Conservation (phyloP, 2,329 filamentous ascomycete species). For the Sphaerulina vaccinii region DNA sequence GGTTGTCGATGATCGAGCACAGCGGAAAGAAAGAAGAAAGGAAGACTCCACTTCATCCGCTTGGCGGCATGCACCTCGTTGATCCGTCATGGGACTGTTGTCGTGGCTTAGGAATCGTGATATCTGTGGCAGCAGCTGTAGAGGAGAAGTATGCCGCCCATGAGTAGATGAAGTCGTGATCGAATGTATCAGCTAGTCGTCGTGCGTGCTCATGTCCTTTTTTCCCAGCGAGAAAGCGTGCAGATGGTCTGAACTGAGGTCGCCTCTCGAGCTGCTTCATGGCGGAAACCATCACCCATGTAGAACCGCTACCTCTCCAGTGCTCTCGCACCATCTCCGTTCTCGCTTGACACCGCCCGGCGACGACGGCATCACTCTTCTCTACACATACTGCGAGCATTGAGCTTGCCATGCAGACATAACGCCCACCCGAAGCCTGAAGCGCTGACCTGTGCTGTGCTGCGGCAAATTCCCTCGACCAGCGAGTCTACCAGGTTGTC, state of each 20-base stretch:
- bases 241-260: too few species aligned
- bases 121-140: background rate
- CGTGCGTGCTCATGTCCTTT: background rate
- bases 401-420: conserved; percentile 8
- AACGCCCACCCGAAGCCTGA: conserved; percentile 3
- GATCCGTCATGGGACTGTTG: background rate
- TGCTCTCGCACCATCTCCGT: too few species aligned
- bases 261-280: too few species aligned
- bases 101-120: too few species aligned
- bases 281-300: too few species aligned
- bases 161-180: background rate
- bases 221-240: too few species aligned
- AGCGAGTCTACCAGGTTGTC: background rate
- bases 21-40: too few species aligned
- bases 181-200: background rate
- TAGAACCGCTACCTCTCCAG: too few species aligned
- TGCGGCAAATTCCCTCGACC: conserved; percentile 5
- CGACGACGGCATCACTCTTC: conserved; percentile 8
- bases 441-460: conserved; percentile 2
- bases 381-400: conserved; percentile 10
- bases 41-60: too few species aligned
- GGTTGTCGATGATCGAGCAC: too few species aligned
- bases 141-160: background rate
- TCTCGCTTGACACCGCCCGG: background rate
- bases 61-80: too few species aligned